A percentile compares a stretch with the other conserved stretches of the same genome.
Conservation (phyloP, 805 yeast genomes). For the Zygotorulaspora florentina region DNA sequence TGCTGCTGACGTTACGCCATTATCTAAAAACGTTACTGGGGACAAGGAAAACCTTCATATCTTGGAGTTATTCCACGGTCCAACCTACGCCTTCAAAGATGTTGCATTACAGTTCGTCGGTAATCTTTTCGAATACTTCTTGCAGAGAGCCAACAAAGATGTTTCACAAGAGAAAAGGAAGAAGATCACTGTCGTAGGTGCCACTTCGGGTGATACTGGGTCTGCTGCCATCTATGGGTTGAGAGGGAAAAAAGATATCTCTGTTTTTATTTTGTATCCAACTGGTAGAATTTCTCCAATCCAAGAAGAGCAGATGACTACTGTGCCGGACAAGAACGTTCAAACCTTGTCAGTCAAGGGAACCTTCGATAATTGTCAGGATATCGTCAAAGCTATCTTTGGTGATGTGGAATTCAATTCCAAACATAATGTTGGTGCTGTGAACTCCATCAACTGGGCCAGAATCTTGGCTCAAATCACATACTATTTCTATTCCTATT, state of each 20-base stretch:
- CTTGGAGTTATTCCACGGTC: slow-evolving; percentile 96
- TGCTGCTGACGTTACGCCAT: slow-evolving; percentile 82
- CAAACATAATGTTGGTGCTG: slow-evolving; percentile 93
- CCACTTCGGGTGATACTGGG: slow-evolving; percentile 98
- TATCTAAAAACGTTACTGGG: slow-evolving; percentile 54
- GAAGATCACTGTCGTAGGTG: slow-evolving; percentile 93
- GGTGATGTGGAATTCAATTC: slow-evolving; percentile 85
- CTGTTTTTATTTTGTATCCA: slow-evolving; percentile 93
- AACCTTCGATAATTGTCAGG: slow-evolving; percentile 98
- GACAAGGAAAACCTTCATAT: slow-evolving; percentile 58
- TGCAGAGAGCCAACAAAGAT: slow-evolving; percentile 64
- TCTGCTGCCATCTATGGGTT: slow-evolving; percentile 98
- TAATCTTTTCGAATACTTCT: slow-evolving; percentile 88
- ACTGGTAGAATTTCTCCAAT: slow-evolving; percentile 96
- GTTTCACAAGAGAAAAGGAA: slow-evolving; percentile 59
- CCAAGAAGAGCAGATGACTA: slow-evolving; percentile 98
- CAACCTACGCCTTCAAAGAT: slow-evolving; percentile 98
- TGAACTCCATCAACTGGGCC: slow-evolving; percentile 98
- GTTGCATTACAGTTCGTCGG: slow-evolving; percentile 98
- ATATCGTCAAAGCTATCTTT: slow-evolving; percentile 87
- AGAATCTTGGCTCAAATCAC: slow-evolving; percentile 97
- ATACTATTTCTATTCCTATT: slow-evolving; percentile 89
- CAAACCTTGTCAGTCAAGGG: slow-evolving; percentile 95
- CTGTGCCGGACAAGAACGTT: slow-evolving; percentile 86
- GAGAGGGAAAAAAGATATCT: slow-evolving; percentile 95